Evolutionary conservation across 768 basidiomycete genomes (phyloP).

Genomic region (Sporobolomyces phaffii): DNA sequence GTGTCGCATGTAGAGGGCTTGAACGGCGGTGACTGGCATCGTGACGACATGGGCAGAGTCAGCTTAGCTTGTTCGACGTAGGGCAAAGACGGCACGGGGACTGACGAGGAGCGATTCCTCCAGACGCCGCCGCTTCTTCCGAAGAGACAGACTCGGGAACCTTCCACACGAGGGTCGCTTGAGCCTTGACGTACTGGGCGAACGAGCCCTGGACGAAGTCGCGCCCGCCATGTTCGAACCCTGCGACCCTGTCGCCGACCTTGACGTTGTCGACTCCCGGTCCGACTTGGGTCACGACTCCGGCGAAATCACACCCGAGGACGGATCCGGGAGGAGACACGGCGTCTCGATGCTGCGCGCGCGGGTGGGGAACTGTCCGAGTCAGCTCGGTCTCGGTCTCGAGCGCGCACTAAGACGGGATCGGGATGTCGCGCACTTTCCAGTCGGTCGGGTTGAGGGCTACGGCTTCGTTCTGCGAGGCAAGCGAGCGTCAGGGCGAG

Average conservation of each 20-base stretch:
- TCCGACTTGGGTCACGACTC: constrained; percentile 15
- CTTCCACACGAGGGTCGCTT: constrained; percentile 19
- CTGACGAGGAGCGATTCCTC: constrained; percentile 27
- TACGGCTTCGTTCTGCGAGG: constrained; percentile 3
- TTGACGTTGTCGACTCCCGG: constrained; percentile 17
- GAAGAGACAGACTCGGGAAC: constrained; percentile 16
- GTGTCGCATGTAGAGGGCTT: constrained; percentile 19
- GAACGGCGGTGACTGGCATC: constrained; percentile 25
- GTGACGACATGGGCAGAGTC: too few species aligned
- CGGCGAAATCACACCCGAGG: constrained; percentile 32
- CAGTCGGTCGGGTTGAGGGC: constrained; percentile 32
- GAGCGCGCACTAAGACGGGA: too few species aligned
- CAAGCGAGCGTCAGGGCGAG: not conserved
- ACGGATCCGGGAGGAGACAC: constrained; percentile 2
- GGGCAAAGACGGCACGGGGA: too few species aligned
- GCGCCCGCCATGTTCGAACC: constrained; percentile 27
- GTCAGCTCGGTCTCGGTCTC: too few species aligned
- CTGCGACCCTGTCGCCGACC: constrained; percentile 33
- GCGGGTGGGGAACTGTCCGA: too few species aligned
- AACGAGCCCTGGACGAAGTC: constrained; percentile 19
- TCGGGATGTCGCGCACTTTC: constrained; percentile 1
- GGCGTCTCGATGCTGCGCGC: constrained; percentile 15
- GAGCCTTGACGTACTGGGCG: constrained; percentile 28
- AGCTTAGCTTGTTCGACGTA: too few species aligned
- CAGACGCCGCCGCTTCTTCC: constrained; percentile 25